phyloP scores from a whole-genome alignment of 176 grass and related monocot species.

The Aegilops sharonensis region DNA sequence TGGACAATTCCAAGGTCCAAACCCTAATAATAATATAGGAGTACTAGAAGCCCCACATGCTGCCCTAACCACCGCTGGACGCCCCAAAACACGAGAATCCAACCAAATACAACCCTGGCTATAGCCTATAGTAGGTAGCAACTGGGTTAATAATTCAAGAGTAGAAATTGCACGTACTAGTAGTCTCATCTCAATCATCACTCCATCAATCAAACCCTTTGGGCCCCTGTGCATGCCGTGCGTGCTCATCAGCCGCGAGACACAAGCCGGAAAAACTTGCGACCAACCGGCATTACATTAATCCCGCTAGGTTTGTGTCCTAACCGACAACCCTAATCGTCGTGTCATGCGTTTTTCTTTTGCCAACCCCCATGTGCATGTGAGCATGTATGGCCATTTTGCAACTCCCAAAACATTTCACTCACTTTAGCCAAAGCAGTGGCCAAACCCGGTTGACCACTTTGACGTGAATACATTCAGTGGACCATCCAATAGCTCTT shows the following conservation, averaged over 20 bases:
- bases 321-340: not conserved
- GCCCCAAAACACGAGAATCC: constrained; percentile 22
- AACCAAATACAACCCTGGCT: not conserved
- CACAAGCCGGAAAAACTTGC: constrained; percentile 40
- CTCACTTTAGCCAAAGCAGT: not conserved
- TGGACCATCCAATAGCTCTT: no score
- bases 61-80: constrained; percentile 25
- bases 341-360: no score
- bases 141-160: not conserved
- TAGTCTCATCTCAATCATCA: not conserved
- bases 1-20: constrained; percentile 6
- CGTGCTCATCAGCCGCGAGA: constrained; percentile 34
- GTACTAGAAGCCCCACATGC: constrained; percentile 36
- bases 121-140: not conserved
- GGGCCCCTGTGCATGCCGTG: not conserved
- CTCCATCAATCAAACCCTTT: not conserved
- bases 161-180: not conserved
- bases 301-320: constrained; percentile 24
- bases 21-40: not conserved
- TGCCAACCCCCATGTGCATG: no score
- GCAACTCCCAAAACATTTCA: not conserved
- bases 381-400: no score
- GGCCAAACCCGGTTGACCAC: not conserved
- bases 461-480: not conserved
- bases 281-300: constrained; percentile 37